Conservation (phyloP, 495 filamentous ascomycete species). For the Aspergillus funiculosus region DNA sequence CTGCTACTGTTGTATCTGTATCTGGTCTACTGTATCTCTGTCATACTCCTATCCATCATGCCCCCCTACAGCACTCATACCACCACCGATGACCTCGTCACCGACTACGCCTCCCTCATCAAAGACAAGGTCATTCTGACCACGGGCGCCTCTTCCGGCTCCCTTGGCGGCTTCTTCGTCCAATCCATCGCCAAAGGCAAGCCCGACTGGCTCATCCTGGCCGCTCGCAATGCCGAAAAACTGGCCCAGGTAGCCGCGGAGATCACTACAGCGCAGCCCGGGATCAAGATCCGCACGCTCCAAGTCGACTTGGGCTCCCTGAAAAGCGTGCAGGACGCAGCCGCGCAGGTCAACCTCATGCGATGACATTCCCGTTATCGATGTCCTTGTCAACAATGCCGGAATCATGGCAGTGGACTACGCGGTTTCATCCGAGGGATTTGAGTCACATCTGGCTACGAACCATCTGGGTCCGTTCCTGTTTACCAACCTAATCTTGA, state of each 20-base stretch:
- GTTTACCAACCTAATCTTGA: slow-evolving; percentile 52
- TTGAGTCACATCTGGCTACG: slow-evolving; percentile 51
- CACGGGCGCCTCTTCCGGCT: slow-evolving; percentile 44
- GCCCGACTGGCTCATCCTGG: slow-evolving; percentile 50
- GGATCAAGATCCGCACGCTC: slow-evolving; percentile 30
- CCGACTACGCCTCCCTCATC: too few species aligned
- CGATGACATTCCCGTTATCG: slow-evolving; percentile 46
- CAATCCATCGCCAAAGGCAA: slow-evolving; percentile 43
- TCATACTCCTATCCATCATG: too few species aligned
- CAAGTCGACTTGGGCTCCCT: slow-evolving; percentile 40
- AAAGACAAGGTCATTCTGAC: slow-evolving; percentile 39
- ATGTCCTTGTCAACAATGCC: slow-evolving; percentile 68
- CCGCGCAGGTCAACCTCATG: slow-evolving; percentile 41
- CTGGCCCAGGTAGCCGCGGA: slow-evolving; percentile 29
- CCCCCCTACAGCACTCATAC: too few species aligned
- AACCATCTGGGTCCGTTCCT: slow-evolving; percentile 57
- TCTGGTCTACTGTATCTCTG: too few species aligned
- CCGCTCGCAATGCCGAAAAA: slow-evolving; percentile 43
- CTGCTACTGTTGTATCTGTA: too few species aligned
- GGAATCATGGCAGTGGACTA: slow-evolving; percentile 53
- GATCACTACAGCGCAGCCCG: slow-evolving; percentile 30
- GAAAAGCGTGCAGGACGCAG: slow-evolving; percentile 42
- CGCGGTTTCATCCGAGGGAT: slow-evolving; percentile 30
- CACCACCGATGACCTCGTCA: too few species aligned
- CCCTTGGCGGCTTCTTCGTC: slow-evolving; percentile 44